These are phyloP conservation scores for Aspergillus niger DNA, from an alignment of 2,329 filamentous ascomycete species.

Conservation along the genomic window DNA sequence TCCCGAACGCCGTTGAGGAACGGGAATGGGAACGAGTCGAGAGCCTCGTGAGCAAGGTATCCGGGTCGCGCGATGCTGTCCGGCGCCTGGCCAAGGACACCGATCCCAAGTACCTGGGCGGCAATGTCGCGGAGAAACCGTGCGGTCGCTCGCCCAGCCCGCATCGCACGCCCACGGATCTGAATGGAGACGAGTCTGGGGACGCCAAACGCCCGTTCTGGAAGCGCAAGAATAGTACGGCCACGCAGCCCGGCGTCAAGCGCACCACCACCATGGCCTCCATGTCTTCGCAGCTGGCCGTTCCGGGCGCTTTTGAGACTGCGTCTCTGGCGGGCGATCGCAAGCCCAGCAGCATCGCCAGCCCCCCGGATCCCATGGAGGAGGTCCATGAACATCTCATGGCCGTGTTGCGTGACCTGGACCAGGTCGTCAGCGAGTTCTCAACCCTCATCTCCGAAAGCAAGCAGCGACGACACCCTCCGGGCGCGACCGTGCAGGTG, in stretches of 20 bases:
- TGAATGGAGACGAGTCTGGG: constrained; percentile 39
- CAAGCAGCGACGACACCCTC: constrained; percentile 69
- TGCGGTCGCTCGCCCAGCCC: constrained; percentile 40
- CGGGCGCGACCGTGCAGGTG: constrained; percentile 56
- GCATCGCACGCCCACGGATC: constrained; percentile 29
- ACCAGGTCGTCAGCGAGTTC: constrained; percentile 81
- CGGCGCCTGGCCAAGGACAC: constrained; percentile 84
- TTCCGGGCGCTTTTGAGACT: constrained; percentile 36
- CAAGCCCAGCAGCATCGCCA: constrained; percentile 36
- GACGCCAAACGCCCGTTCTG: constrained; percentile 75
- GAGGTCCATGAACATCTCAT: constrained; percentile 80
- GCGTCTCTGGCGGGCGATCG: constrained; percentile 32
- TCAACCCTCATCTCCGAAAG: constrained; percentile 73
- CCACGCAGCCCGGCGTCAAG: constrained; percentile 38
- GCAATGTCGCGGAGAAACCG: constrained; percentile 25
- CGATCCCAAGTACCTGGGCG: constrained; percentile 60
- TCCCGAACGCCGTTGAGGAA: constrained; percentile 61
- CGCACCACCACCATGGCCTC: constrained; percentile 48
- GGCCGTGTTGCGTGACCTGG: constrained; percentile 79
- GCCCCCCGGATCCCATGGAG: constrained; percentile 56
- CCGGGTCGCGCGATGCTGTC: constrained; percentile 84
- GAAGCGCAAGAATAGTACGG: constrained; percentile 77
- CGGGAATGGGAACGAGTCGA: constrained; percentile 87
- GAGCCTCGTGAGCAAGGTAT: constrained; percentile 78
- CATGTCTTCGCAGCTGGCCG: constrained; percentile 56